These are phyloP conservation scores for Mycena rosella DNA, from an alignment of 768 basidiomycete species.

Conservation along the genomic window DNA sequence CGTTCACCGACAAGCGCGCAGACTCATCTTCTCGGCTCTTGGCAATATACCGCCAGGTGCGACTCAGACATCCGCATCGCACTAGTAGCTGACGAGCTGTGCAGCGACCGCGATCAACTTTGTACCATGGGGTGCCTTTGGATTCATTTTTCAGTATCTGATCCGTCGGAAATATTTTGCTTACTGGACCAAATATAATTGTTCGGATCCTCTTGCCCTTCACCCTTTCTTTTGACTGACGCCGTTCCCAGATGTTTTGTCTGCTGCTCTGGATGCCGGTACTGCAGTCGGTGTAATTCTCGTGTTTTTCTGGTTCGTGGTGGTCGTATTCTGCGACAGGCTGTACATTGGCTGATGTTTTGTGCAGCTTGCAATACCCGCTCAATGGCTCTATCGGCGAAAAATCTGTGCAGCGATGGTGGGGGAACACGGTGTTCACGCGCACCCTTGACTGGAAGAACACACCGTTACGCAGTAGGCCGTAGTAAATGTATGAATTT, in stretches of 20 bases:
- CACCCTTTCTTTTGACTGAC: neutral
- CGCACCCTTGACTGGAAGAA: conserved; percentile 44
- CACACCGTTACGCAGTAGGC: conserved; percentile 34
- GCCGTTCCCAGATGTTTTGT: conserved; percentile 68
- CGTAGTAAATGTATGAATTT: conserved; percentile 18
- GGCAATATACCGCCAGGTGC: conserved; percentile 72
- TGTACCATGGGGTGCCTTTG: conserved; percentile 80
- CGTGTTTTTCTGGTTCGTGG: conserved; percentile 75
- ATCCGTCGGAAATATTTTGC: conserved; percentile 74
- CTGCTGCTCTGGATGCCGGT: conserved; percentile 82
- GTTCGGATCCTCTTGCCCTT: conserved; percentile 50
- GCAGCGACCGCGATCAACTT: conserved; percentile 86
- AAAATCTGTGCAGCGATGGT: conserved; percentile 54
- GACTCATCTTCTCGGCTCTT: conserved; percentile 79
- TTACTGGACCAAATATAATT: conserved; percentile 86
- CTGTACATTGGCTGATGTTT: neutral
- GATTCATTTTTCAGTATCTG: conserved; percentile 84
- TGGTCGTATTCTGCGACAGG: neutral
- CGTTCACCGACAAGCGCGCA: conserved; percentile 38
- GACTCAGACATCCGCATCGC: too few species aligned
- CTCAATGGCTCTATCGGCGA: conserved; percentile 54
- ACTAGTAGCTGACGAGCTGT: too few species aligned
- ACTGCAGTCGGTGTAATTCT: conserved; percentile 75
- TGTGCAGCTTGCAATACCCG: conserved; percentile 59
- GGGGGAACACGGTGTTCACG: conserved; percentile 53